A percentile compares a stretch with the other conserved stretches of the same genome.
Conservation (phyloP, 2,329 filamentous ascomycete genomes). For the Fusarium humuli region DNA sequence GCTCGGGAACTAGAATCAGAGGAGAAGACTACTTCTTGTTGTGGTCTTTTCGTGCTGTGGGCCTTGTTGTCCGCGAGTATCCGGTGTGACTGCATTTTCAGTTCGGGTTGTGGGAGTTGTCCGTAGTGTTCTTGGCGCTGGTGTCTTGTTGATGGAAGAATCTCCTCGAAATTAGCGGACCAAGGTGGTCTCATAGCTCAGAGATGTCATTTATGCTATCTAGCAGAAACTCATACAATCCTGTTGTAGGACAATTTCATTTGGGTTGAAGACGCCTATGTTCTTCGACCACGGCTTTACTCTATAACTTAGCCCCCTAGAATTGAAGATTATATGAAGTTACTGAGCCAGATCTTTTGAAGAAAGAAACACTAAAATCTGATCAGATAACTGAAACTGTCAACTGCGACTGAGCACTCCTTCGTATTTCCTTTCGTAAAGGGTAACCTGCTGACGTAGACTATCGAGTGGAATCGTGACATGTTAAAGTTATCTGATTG, state of each 20-base stretch:
- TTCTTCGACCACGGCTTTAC: not conserved
- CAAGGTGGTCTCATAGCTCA: not conserved
- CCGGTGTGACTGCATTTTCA: not conserved
- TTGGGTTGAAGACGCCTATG: not conserved
- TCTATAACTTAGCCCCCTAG: not conserved
- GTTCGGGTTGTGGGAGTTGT: not conserved
- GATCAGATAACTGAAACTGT: not conserved
- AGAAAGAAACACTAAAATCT: not conserved
- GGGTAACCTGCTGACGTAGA: not conserved
- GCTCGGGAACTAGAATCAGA: not conserved
- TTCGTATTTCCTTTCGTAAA: not conserved
- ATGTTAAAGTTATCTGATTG: not conserved
- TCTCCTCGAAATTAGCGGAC: too few species aligned
- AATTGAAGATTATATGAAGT: not conserved
- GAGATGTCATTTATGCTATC: not conserved
- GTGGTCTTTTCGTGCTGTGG: not conserved
- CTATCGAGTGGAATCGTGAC: not conserved
- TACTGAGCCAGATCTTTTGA: not conserved
- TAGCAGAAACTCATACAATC: not conserved
- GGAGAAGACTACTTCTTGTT: not conserved
- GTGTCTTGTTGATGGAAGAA: not conserved
- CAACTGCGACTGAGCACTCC: not conserved
- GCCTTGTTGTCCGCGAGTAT: not conserved
- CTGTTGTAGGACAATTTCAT: accelerated
- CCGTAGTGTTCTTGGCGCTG: not conserved